Conservation (phyloP, 2,329 filamentous ascomycete species). For the Fusarium neocosmosporiellum region DNA sequence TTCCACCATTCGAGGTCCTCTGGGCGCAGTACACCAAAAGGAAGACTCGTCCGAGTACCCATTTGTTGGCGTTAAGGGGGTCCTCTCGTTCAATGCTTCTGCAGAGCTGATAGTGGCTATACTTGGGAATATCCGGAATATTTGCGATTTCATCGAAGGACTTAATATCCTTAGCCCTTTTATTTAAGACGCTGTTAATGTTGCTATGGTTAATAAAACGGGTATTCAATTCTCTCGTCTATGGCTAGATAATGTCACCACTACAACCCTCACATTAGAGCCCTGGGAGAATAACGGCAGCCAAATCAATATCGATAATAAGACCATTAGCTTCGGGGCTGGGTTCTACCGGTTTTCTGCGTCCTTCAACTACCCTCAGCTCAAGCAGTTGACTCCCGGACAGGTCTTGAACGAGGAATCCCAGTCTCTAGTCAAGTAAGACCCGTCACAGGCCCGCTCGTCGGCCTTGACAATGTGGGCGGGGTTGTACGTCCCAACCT, state of each 20-base stretch:
- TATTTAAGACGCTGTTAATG: slow-evolving; percentile 65
- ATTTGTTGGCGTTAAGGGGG: slow-evolving; percentile 63
- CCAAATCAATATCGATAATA: slow-evolving; percentile 49
- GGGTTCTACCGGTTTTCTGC: slow-evolving; percentile 70
- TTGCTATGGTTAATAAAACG: slow-evolving; percentile 53
- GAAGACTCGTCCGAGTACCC: slow-evolving; percentile 48
- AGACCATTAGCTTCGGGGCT: slow-evolving; percentile 58
- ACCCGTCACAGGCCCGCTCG: slow-evolving; percentile 3
- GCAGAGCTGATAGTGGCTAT: slow-evolving; percentile 67
- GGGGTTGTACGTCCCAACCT: too few species aligned
- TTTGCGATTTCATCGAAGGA: slow-evolving; percentile 72
- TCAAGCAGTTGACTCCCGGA: slow-evolving; percentile 62
- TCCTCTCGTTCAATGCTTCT: slow-evolving; percentile 67
- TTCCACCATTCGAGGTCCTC: slow-evolving; percentile 55
- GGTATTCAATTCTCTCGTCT: slow-evolving; percentile 61
- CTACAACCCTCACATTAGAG: slow-evolving; percentile 62
- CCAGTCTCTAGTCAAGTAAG: slow-evolving; percentile 55
- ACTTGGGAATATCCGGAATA: slow-evolving; percentile 70
- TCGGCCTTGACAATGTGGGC: too few species aligned
- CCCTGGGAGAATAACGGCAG: slow-evolving; percentile 46
- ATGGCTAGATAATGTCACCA: slow-evolving; percentile 73
- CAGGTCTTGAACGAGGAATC: slow-evolving; percentile 63
- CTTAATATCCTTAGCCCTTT: slow-evolving; percentile 61
- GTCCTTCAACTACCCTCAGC: slow-evolving; percentile 71
- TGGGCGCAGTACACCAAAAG: slow-evolving; percentile 58